Percentiles rank a stretch among this genome's conserved stretches.
Conservation (phyloP, 2,329 filamentous ascomycete species). For the Verticillium isaacii region DNA sequence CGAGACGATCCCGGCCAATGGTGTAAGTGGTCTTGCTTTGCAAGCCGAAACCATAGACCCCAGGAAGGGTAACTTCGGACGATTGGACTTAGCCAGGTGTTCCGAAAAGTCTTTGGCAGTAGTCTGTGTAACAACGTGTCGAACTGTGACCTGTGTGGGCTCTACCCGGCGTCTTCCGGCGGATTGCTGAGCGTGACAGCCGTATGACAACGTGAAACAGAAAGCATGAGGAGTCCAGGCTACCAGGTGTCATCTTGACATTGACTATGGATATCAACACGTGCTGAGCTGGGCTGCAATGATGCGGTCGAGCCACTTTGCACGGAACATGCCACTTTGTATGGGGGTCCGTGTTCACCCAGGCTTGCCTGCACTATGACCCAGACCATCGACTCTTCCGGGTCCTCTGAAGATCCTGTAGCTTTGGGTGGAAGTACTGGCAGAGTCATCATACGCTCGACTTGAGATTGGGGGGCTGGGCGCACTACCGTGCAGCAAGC, state of each 20-base stretch:
- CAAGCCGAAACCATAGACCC: neutral
- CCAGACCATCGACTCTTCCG: no score
- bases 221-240: neutral
- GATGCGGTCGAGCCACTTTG: neutral
- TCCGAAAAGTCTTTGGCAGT: neutral
- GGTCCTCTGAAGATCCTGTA: no score
- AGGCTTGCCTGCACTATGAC: no score
- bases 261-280: neutral
- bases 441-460: no score
- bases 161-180: neutral
- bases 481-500: no score
- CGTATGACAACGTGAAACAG: neutral
- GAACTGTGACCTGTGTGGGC: neutral
- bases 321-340: neutral
- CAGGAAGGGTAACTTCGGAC: neutral
- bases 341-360: neutral
- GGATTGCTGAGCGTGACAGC: neutral
- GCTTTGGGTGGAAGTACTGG: no score
- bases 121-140: neutral
- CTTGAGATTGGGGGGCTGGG: no score
- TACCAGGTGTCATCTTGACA: neutral
- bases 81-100: neutral
- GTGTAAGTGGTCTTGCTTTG: neutral
- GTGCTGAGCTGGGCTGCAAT: neutral
- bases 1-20: neutral